Evolutionary conservation across 2,329 filamentous ascomycete genomes (phyloP).

Genomic region (Fusarium sp.): DNA sequence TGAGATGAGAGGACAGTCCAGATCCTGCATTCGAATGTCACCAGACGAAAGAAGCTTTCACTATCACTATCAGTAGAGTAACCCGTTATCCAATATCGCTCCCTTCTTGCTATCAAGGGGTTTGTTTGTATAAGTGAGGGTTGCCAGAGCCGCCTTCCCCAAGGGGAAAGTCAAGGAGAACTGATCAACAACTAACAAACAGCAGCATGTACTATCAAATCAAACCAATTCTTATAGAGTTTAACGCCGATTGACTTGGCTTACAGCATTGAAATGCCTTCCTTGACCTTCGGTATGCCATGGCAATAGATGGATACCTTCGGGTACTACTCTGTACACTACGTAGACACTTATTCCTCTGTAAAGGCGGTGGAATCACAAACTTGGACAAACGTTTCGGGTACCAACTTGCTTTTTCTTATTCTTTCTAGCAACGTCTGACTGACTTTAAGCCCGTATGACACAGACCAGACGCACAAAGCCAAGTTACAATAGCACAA

Average conservation of each 20-base stretch:
- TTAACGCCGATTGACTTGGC: slow-evolving; percentile 2
- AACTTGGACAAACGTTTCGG: slow-evolving; percentile 4
- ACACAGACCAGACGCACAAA: background rate
- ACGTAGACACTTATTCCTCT: background rate
- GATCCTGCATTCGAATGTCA: background rate
- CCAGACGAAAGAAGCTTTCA: background rate
- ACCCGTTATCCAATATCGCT: background rate
- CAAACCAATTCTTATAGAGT: background rate
- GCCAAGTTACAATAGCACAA: background rate
- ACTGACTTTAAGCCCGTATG: slow-evolving; percentile 3
- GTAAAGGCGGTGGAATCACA: slow-evolving; percentile 6
- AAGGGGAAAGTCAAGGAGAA: background rate
- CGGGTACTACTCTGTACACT: background rate
- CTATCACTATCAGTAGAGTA: background rate
- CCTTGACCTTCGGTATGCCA: background rate
- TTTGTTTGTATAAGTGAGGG: background rate
- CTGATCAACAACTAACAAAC: background rate
- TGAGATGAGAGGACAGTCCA: background rate
- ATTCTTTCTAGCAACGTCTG: background rate
- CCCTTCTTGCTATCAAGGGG: background rate
- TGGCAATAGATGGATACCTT: slow-evolving; percentile 2
- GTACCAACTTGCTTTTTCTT: background rate
- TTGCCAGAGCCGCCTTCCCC: too few species aligned
- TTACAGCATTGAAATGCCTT: slow-evolving; percentile 3
- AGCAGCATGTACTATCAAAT: background rate